These are phyloP conservation scores for Suhomyces kunorum DNA, from an alignment of 1,139 yeast species.

Conservation along the genomic window DNA sequence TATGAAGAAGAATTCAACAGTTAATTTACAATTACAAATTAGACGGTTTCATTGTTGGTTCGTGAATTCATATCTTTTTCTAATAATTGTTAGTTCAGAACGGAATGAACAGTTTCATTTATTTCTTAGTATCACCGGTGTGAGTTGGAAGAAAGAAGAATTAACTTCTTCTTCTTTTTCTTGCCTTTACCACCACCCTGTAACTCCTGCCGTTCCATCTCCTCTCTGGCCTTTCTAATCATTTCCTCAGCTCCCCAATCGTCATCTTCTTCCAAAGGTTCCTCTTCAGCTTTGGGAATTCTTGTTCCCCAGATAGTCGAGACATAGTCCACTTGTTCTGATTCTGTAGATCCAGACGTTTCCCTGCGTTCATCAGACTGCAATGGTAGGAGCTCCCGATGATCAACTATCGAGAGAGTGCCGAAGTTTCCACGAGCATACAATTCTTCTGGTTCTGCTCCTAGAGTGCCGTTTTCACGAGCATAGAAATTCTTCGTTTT, in stretches of 20 bases:
- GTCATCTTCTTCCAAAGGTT: conserved; percentile 26
- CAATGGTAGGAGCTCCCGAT: conserved; percentile 31
- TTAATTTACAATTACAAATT: conserved; percentile 1
- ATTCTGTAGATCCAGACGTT: conserved; percentile 2
- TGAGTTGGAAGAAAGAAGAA: conserved; percentile 16
- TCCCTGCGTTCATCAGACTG: conserved; percentile 9
- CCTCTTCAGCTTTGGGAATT: conserved; percentile 45
- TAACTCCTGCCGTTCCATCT: conserved; percentile 36
- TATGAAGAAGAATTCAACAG: conserved; percentile 17
- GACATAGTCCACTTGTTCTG: conserved; percentile 10
- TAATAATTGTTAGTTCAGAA: conserved; percentile 1
- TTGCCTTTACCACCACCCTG: conserved; percentile 30
- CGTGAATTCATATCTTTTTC: conserved; percentile 8
- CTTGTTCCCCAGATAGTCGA: conserved; percentile 66
- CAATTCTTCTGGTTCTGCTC: conserved; percentile 13
- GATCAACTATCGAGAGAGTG: conserved; percentile 34
- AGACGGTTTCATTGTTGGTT: conserved; percentile 2
- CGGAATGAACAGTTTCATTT: background rate
- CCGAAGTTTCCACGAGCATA: conserved; percentile 27
- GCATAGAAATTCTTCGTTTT: conserved; percentile 58
- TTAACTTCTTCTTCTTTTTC: conserved; percentile 40
- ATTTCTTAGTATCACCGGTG: too few species aligned
- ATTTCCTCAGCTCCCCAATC: conserved; percentile 52
- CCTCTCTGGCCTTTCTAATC: conserved; percentile 51
- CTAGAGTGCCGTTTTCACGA: conserved; percentile 47